Evolutionary conservation across 306 rosid genomes (phyloP), one percentile per base, ranked within the genome.

Genomic region (Gleditsia sinensis): DNA sequence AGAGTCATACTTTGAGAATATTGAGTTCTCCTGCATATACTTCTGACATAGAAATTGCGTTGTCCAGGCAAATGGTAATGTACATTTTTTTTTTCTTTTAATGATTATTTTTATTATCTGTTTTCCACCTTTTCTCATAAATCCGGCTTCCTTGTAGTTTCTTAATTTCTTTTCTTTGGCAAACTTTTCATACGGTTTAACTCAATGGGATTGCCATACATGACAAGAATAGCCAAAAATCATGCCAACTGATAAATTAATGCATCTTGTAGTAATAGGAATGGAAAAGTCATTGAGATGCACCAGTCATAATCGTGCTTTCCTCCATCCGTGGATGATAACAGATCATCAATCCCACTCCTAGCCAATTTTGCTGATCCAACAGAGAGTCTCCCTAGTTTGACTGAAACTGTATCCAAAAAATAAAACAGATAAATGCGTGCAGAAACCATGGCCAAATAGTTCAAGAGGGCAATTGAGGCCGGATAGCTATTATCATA

Each of bases 271-370:
- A 60, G 3, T 23, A 4, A 34, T 21, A 48, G 6, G 14, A 7
- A 54, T 54, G 58, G 16, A 14, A 32, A 36, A 8, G 11, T 56
- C 30, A 46, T 16, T 12, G 9, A 53, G 37, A 67, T 43, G 43
- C 77, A 94, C 98, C 98, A 94, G 61, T 94, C 99, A 42, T 91
- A 94, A 74, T 94, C 99, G 76, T 94, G 93, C 74, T 94, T 94
- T 65, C 99, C 99, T 77, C 93, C 93, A 23, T 92, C 97, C 1
- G 92, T 32, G 40, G 96, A 82, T 24, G 98, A 84, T 62, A 94
- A 34, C 60, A 91, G 85, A 87, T 94, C 98, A 42, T 91, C 97
- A 68, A 90, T 90, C 61, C 95, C 97, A 71, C 69, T 87, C 75
- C 84, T 86, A 3, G 78, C 81, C 5, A 83, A 71, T 67, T 90